Percentiles rank a stretch among this genome's conserved stretches.
phyloP scores from a whole-genome alignment of 2,329 filamentous ascomycete genomes.

The Pseudogymnoascus destructans region DNA sequence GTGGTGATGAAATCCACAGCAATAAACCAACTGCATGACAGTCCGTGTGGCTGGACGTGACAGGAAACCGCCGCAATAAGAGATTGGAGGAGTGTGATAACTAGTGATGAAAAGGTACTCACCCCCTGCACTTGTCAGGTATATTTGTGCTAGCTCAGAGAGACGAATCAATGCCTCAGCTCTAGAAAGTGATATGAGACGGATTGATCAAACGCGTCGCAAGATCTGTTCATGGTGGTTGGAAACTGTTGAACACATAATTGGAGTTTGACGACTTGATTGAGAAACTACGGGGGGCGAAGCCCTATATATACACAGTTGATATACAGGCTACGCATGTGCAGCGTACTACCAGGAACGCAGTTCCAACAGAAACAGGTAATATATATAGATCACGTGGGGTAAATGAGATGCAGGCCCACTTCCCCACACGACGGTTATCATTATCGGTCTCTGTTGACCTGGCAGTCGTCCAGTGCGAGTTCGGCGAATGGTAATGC shows the following conservation, averaged over 20 bases:
- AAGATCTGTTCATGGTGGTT: background rate
- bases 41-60: constrained; percentile 6
- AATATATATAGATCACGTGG: background rate
- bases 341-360: too few relatives aligned
- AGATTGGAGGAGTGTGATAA: constrained; percentile 6
- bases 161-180: background rate
- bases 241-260: too few relatives aligned
- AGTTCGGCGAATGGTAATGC: background rate
- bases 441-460: background rate
- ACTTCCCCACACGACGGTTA: background rate
- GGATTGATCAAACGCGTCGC: constrained; percentile 3
- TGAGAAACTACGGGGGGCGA: too few relatives aligned
- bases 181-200: background rate
- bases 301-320: too few relatives aligned
- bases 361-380: too few relatives aligned
- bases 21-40: constrained; percentile 7
- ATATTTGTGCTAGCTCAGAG: background rate
- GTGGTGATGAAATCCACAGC: background rate
- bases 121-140: constrained; percentile 6
- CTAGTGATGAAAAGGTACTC: background rate
- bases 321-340: too few relatives aligned
- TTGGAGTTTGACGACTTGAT: too few relatives aligned
- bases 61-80: constrained; percentile 1
- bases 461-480: background rate
- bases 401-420: background rate